A percentile compares a stretch with the other conserved stretches of the same genome.
These are phyloP conservation scores for Paraphaeosphaeria minitans DNA, from an alignment of 2,329 filamentous ascomycete genomes.

Conservation along the genomic window DNA sequence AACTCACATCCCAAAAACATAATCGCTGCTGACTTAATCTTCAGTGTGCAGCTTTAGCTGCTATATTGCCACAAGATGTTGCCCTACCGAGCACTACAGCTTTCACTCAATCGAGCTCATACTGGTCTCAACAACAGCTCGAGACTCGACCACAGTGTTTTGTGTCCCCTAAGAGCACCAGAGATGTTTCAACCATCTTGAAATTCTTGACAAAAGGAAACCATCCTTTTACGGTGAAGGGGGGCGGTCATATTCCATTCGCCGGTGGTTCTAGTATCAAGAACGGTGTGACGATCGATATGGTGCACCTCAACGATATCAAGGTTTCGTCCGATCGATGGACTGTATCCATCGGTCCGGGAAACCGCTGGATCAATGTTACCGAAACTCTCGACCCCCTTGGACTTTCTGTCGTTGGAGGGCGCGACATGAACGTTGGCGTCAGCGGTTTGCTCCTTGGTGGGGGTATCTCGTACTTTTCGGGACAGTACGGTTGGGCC, in stretches of 20 bases:
- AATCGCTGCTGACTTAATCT: background rate
- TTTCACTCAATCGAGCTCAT: background rate
- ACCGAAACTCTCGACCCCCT: slow-evolving; percentile 35
- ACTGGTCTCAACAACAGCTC: slow-evolving; percentile 8
- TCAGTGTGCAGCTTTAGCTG: background rate
- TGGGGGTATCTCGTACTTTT: slow-evolving; percentile 44
- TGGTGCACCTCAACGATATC: slow-evolving; percentile 41
- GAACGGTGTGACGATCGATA: slow-evolving; percentile 51
- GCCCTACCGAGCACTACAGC: background rate
- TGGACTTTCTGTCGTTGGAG: slow-evolving; percentile 38
- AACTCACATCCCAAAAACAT: background rate
- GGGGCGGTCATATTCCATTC: slow-evolving; percentile 51
- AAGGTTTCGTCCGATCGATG: slow-evolving; percentile 29
- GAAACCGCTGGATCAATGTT: slow-evolving; percentile 45
- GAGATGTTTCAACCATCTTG: background rate
- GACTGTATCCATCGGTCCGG: slow-evolving; percentile 37
- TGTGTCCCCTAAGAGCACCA: background rate
- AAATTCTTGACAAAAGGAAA: background rate
- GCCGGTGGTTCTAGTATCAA: slow-evolving; percentile 50
- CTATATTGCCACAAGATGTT: background rate
- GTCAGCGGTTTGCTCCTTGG: slow-evolving; percentile 1
- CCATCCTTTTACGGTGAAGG: slow-evolving; percentile 50
- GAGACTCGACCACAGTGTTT: slow-evolving; percentile 6
- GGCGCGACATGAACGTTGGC: slow-evolving; percentile 19
- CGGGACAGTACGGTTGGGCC: slow-evolving; percentile 30